phyloP scores from a whole-genome alignment of 345 rosid species.

The Populus nigra region DNA sequence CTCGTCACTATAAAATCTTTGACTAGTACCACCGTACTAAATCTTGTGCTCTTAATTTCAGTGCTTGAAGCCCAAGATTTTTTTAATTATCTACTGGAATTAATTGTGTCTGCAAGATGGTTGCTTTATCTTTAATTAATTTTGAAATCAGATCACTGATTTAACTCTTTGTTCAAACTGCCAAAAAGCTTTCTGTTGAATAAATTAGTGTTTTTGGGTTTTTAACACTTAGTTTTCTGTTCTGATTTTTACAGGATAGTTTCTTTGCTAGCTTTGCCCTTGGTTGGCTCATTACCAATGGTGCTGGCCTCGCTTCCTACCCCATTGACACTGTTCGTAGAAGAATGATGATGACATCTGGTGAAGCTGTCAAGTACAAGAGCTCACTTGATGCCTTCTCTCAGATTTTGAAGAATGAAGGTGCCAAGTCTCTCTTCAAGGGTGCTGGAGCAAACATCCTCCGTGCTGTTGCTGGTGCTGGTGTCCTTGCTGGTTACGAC shows the following conservation, averaged over 20 bases:
- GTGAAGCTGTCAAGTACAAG: constrained; percentile 40
- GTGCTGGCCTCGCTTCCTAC: constrained; percentile 39
- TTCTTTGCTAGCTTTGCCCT: constrained; percentile 36
- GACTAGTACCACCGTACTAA: background rate
- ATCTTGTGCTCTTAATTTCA: background rate
- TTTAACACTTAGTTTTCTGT: background rate
- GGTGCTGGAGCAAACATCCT: constrained; percentile 43
- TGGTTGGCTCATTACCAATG: constrained; percentile 35
- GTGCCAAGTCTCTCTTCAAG: constrained; percentile 38
- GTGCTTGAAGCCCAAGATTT: background rate
- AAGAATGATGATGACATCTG: constrained; percentile 45
- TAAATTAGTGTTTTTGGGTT: background rate
- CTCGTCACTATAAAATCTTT: background rate
- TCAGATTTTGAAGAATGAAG: constrained; percentile 37
- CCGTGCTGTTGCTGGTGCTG: constrained; percentile 38
- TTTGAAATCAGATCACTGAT: background rate
- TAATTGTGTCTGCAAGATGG: background rate
- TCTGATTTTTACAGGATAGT: constrained; percentile 27
- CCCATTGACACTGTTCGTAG: constrained; percentile 38
- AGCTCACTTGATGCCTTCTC: constrained; percentile 28
- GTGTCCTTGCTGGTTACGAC: constrained; percentile 40
- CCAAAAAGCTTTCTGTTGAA: background rate
- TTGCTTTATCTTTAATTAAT: background rate
- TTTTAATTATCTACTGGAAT: background rate
- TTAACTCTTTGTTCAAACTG: background rate